Base-by-base conservation (phyloP, 306 rosid species). In the Quercus engelmannii region DNA sequence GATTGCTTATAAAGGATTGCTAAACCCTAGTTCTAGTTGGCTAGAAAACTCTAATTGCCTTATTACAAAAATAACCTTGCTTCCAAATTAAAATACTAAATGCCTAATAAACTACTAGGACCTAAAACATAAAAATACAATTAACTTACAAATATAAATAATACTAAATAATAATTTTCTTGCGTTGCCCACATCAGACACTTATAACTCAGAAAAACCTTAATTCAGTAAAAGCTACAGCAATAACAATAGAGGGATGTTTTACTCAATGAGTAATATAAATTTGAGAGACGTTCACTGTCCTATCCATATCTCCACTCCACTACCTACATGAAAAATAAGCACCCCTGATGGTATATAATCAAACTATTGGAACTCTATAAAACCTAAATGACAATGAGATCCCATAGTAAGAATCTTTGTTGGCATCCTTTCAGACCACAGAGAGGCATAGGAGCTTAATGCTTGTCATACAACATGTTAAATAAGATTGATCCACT, bases 281-380 rank as follows among this genome's bases (percentile, higher is more conserved):
- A 19, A 67, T 4, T 67, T 67, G 51, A 19, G 26, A 18, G 20
- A 19, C 54, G 46, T 21, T 51, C 17, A 13, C 41, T 54, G 69
- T 25, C 26, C n/a, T 74, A 69, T 17, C 52, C 56, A 51, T 49
- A 58, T 76, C 46, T 79, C 73, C 78, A 73, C 73, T 56, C 74
- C 82, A 68, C 51, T 35, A 73, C 8, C 68, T 31, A 3, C 15
- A n/a, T 7, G 8, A 4, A 84, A 59, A 72, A 69, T 38, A 28
- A 15, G 15, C 55, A 73, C 31, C 70, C 52, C 69, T 9, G 56
- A 41, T 61, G 11, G 52, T 43, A 35, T 67, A n/a, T 35, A 33
- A 67, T n/a, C 26, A n/a, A 17, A 38, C 25, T 4, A 67, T 7
- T 35, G 52, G 7, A 33, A 8, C 52, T 35, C 6, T n/a, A 67